Evolutionary conservation across 768 basidiomycete genomes (phyloP).

Genomic region (Suillus cothurnatus): DNA sequence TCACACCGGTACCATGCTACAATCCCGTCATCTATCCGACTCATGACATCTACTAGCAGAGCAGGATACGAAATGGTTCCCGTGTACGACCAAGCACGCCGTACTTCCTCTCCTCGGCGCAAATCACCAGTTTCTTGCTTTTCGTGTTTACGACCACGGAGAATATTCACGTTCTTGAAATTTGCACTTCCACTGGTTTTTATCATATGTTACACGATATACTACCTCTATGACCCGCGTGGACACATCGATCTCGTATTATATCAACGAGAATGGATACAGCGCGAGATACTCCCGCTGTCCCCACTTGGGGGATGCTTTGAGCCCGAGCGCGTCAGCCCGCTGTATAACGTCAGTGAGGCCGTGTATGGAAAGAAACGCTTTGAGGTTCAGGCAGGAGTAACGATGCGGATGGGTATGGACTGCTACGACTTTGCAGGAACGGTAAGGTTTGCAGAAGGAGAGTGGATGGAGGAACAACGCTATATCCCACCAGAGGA

Average conservation of each 20-base stretch:
- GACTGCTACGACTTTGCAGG: conserved; percentile 94
- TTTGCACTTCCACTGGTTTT: conserved; percentile 40
- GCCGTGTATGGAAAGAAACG: conserved; percentile 62
- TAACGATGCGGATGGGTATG: conserved; percentile 75
- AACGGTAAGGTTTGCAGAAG: conserved; percentile 52
- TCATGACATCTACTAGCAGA: background rate
- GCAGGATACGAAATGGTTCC: conserved; percentile 10
- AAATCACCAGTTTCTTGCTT: background rate
- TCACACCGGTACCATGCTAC: background rate
- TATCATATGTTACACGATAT: conserved; percentile 35
- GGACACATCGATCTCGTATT: conserved; percentile 81
- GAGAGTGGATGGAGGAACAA: conserved; percentile 6
- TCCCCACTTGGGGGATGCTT: conserved; percentile 77
- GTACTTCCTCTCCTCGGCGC: background rate
- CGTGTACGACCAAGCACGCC: background rate
- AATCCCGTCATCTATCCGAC: background rate
- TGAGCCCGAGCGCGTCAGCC: conserved; percentile 55
- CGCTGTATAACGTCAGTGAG: conserved; percentile 68
- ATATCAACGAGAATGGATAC: conserved; percentile 76
- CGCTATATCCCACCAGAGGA: conserved; percentile 37
- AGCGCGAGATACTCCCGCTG: conserved; percentile 66
- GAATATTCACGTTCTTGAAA: conserved; percentile 43
- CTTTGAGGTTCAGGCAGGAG: conserved; percentile 79
- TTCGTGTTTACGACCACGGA: conserved; percentile 32
- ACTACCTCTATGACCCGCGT: conserved; percentile 66